phyloP scores from a whole-genome alignment of 257 asterid species.

The Gentiana straminea region DNA sequence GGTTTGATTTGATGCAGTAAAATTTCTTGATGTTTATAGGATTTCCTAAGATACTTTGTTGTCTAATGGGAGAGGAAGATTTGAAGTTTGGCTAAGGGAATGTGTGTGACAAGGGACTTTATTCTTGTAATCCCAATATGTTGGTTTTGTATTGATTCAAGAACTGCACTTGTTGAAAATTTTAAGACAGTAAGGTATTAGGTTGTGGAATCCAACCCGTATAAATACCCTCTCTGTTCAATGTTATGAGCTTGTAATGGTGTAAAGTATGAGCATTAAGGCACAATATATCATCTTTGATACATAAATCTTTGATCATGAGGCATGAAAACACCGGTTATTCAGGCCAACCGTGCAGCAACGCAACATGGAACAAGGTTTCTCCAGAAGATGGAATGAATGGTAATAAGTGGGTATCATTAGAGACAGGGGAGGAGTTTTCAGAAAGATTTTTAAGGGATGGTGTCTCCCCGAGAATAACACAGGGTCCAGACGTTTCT shows the following conservation, averaged over 20 bases:
- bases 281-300: background rate
- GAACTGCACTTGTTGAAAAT: background rate
- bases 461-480: conserved; percentile 31
- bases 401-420: conserved; percentile 28
- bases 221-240: background rate
- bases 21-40: conserved; percentile 2
- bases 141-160: conserved; percentile 1
- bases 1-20: background rate
- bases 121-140: background rate
- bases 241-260: background rate
- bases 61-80: background rate
- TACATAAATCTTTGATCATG: conserved; percentile 28
- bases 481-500: background rate
- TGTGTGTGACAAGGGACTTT: background rate
- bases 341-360: conserved; percentile 19
- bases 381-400: conserved; percentile 21
- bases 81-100: conserved; percentile 1
- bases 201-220: background rate
- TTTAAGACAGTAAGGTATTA: background rate
- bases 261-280: background rate
- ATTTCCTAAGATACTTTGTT: background rate
- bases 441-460: conserved; percentile 62
- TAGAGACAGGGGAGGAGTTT: conserved; percentile 83
- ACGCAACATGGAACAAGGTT: conserved; percentile 11
- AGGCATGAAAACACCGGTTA: conserved; percentile 26